phyloP scores from a whole-genome alignment of 2,329 filamentous ascomycete species.

The Shiraia bambusicola region DNA sequence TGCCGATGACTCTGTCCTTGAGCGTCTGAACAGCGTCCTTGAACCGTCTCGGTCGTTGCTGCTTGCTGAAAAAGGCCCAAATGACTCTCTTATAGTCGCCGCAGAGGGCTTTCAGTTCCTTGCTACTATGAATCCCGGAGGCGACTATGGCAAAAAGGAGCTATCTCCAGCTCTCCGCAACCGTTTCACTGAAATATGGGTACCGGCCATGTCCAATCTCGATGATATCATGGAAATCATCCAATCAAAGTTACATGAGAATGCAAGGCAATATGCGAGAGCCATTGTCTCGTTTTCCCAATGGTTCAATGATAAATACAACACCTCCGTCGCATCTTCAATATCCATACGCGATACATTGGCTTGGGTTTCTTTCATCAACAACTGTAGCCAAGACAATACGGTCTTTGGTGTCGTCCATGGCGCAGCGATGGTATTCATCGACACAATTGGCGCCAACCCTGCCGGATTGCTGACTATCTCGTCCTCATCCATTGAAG shows the following conservation, averaged over 20 bases:
- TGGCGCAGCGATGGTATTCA: constrained; percentile 91
- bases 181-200: constrained; percentile 98
- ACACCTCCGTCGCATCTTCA: constrained; percentile 72
- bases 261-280: constrained; percentile 60
- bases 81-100: constrained; percentile 77
- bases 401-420: constrained; percentile 64
- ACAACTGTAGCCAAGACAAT: constrained; percentile 59
- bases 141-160: constrained; percentile 97
- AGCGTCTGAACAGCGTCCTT: constrained; percentile 93
- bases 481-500: constrained; percentile 66
- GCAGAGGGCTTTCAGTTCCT: constrained; percentile 87
- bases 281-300: constrained; percentile 82
- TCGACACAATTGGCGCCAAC: constrained; percentile 93
- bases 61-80: constrained; percentile 88
- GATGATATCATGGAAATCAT: constrained; percentile 90
- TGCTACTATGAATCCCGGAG: constrained; percentile 98
- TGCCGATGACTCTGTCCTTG: constrained; percentile 94
- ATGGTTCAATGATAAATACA: constrained; percentile 84
- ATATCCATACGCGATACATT: constrained; percentile 92
- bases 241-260: constrained; percentile 65
- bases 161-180: constrained; percentile 93
- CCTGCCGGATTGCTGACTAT: constrained; percentile 82
- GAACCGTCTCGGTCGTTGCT: constrained; percentile 84
- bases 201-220: constrained; percentile 79
- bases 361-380: constrained; percentile 92